A percentile compares a stretch with the other conserved stretches of the same genome.
Evolutionary conservation across 2,329 filamentous ascomycete species (phyloP).

Genomic region (Juglanconis sp.): DNA sequence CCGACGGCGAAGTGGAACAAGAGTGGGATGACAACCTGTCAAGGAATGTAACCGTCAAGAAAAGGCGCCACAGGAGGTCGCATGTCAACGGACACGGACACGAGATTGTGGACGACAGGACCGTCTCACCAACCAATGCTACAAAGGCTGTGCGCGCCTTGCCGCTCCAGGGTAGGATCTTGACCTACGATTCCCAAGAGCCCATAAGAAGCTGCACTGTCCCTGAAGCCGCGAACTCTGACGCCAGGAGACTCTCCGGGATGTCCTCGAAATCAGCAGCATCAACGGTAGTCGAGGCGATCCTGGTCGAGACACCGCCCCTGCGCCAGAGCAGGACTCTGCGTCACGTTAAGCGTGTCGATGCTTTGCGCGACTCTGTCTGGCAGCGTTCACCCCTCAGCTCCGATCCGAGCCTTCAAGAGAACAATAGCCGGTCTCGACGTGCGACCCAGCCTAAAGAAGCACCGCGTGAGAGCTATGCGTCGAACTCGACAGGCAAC

Average conservation of each 20-base stretch:
- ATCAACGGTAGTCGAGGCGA: conserved; percentile 57
- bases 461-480: conserved; percentile 40
- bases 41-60: conserved; percentile 53
- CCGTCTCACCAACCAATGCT: conserved; percentile 49
- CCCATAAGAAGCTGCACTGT: conserved; percentile 28
- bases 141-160: conserved; percentile 47
- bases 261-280: conserved; percentile 53
- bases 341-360: conserved; percentile 59
- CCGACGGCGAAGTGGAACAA: conserved; percentile 44
- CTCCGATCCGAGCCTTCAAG: conserved; percentile 35
- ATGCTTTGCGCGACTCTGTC: conserved; percentile 45
- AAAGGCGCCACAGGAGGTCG: conserved; percentile 33
- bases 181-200: conserved; percentile 35
- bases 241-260: conserved; percentile 48
- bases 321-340: conserved; percentile 50
- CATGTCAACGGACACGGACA: conserved; percentile 26
- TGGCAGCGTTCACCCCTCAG: conserved; percentile 39
- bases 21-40: conserved; percentile 55
- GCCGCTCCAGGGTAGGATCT: conserved; percentile 41
- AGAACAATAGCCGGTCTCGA: conserved; percentile 13
- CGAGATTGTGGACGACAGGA: conserved; percentile 46
- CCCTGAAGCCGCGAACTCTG: conserved; percentile 27
- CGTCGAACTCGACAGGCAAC: conserved; percentile 46
- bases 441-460: conserved; percentile 26
- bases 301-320: conserved; percentile 50